Conservation (phyloP, 169 alveolate species). For the Plasmodium yoelii region DNA sequence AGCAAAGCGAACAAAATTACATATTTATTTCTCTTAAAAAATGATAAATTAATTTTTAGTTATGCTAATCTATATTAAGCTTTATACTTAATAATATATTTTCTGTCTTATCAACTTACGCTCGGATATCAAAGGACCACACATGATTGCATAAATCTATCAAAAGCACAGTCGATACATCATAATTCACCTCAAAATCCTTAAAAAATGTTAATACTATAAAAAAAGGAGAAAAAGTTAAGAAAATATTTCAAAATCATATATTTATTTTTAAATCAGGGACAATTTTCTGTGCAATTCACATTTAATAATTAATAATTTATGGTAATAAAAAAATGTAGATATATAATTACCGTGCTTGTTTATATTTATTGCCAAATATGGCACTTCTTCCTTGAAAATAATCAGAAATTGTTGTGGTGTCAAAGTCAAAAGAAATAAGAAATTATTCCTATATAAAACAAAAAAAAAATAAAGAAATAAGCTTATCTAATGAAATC, state of each 20-base stretch:
- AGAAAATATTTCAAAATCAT: neutral
- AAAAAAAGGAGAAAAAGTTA: slow-evolving; percentile 12
- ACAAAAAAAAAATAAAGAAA: slow-evolving; percentile 23
- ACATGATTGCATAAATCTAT: slow-evolving; percentile 31
- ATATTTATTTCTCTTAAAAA: neutral
- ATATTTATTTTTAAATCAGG: no score
- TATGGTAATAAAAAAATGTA: no score
- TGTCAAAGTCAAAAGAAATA: slow-evolving; percentile 47
- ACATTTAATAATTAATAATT: no score
- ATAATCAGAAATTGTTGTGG: slow-evolving; percentile 61
- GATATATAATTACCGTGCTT: slow-evolving; percentile 21
- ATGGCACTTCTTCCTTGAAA: slow-evolving; percentile 28
- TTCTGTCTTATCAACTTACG: neutral
- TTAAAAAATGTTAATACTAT: slow-evolving; percentile 27
- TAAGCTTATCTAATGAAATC: neutral
- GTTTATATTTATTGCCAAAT: slow-evolving; percentile 62
- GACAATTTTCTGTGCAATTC: no score
- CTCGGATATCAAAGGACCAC: slow-evolving; percentile 39
- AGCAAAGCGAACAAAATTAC: neutral
- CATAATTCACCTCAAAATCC: slow-evolving; percentile 50
- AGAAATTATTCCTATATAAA: slow-evolving; percentile 24
- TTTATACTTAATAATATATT: no score
- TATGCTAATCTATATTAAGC: neutral
- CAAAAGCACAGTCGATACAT: slow-evolving; percentile 9
- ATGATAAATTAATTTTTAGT: neutral